These are phyloP conservation scores for Trichosporon faecale DNA, from an alignment of 1,284 basidiomycete species.

Conservation along the genomic window DNA sequence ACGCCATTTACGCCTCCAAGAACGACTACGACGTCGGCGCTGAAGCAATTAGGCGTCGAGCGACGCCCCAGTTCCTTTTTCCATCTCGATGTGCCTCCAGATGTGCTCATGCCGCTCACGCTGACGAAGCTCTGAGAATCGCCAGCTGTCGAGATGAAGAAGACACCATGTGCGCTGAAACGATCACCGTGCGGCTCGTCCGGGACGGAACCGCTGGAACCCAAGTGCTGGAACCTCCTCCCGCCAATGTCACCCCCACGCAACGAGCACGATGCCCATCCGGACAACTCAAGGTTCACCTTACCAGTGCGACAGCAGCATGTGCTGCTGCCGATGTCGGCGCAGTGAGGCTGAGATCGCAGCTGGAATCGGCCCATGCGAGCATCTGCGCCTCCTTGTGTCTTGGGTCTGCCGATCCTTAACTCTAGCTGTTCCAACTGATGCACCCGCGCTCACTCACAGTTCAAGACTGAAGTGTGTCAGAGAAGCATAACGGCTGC, in stretches of 20 bases:
- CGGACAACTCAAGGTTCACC: neutral
- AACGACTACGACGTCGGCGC: neutral
- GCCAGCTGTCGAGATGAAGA: neutral
- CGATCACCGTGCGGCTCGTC: neutral
- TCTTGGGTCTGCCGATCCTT: neutral
- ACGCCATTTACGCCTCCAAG: neutral
- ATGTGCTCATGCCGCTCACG: neutral
- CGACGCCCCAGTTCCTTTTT: neutral
- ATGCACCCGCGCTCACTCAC: neutral
- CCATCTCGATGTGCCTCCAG: neutral
- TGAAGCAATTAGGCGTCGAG: neutral
- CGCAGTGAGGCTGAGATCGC: neutral
- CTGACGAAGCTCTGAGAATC: neutral
- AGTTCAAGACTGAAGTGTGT: neutral
- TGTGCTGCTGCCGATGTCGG: neutral
- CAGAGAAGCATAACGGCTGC: constrained; percentile 3
- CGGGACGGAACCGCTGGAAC: neutral
- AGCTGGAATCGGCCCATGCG: neutral
- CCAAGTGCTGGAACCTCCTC: neutral
- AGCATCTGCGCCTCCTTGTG: neutral
- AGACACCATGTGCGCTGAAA: neutral
- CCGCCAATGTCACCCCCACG: constrained; percentile 4
- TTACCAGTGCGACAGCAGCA: neutral
- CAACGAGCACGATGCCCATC: neutral
- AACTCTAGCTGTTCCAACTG: neutral